Base-by-base conservation (phyloP, 1,139 yeast genomes). In the Magnusiomyces clavatus region DNA sequence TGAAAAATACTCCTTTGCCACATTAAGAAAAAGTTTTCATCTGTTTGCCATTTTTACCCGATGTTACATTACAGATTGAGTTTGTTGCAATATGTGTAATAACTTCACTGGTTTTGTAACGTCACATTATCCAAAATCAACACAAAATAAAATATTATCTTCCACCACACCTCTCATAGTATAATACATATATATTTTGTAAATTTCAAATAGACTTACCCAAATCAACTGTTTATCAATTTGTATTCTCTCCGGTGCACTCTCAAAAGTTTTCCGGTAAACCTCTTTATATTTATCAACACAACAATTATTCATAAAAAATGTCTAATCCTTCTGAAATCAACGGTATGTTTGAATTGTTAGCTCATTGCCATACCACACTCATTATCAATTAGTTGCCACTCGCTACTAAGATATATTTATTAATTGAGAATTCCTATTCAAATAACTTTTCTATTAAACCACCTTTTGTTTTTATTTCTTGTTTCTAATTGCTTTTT, bases 291-390 rank as follows among this genome's bases (percentile, higher is more conserved):
- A 24, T 24, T 24, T 24, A 24, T 24, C 8, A 24, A 24, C 31
- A 24, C 31, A 24, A 24, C 31, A 24, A 24, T 24, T 5, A 43
- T 4, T 34, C 20, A 13, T 6, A 8, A 31, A 43, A 6, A 49
- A 64, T 65, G 68, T 64, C 68, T 35, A 63, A 64, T 52, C 69
- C 69, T 20, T 62, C 59, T 52, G 69, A 65, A 56, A 63, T 65
- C 57, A 65, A 65, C 54, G 69, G 69, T 65, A 58, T 36, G 69
- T 55, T 34, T 24, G 13, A 11, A 6, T 24, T 31, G 42, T 34
- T 35, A 17, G 8, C 6, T 24, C 8, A 24, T 24, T 24, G 8
- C 8, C 31, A 5, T 24, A 8, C 8, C 8, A 24, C 8, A 5
- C 31, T 24, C 29, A 4, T n/a, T n/a, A 40, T 14, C 11, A 10